A percentile compares a stretch with the other conserved stretches of the same genome.
Conservation (phyloP, 768 basidiomycete genomes). For the Trametes punicea region DNA sequence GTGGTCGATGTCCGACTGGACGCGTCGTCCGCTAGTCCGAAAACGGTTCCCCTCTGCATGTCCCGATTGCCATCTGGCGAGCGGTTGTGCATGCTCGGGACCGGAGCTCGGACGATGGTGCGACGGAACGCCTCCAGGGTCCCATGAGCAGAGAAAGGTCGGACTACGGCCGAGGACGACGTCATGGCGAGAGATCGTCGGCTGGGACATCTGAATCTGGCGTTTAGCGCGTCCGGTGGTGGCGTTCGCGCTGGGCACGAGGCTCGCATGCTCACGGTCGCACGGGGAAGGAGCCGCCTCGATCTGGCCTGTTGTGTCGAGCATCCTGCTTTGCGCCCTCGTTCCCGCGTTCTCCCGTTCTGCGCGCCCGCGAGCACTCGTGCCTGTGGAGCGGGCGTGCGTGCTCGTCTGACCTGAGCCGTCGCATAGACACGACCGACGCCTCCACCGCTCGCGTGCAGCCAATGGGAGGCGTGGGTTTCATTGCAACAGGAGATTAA, state of each 20-base stretch:
- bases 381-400: neutral
- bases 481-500: constrained; percentile 1
- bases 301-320: neutral
- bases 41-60: neutral
- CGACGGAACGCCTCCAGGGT: neutral
- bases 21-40: no score
- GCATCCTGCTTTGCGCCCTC: neutral
- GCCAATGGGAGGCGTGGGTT: neutral
- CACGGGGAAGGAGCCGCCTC: neutral
- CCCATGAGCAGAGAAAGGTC: neutral
- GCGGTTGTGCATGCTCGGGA: no score
- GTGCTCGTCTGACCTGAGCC: constrained; percentile 6
- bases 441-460: neutral
- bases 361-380: neutral
- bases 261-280: constrained; percentile 8
- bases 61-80: neutral
- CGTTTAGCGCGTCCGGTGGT: neutral
- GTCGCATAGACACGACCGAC: neutral
- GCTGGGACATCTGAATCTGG: neutral
- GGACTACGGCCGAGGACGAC: neutral
- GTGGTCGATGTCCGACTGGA: no score
- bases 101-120: neutral
- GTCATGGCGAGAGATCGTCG: constrained; percentile 3
- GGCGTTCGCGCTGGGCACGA: constrained; percentile 5
- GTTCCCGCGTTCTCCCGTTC: neutral